A percentile compares a stretch with the other conserved stretches of the same genome.
Evolutionary conservation across 2,329 filamentous ascomycete genomes (phyloP).

Genomic region (Passalora sequoiae): DNA sequence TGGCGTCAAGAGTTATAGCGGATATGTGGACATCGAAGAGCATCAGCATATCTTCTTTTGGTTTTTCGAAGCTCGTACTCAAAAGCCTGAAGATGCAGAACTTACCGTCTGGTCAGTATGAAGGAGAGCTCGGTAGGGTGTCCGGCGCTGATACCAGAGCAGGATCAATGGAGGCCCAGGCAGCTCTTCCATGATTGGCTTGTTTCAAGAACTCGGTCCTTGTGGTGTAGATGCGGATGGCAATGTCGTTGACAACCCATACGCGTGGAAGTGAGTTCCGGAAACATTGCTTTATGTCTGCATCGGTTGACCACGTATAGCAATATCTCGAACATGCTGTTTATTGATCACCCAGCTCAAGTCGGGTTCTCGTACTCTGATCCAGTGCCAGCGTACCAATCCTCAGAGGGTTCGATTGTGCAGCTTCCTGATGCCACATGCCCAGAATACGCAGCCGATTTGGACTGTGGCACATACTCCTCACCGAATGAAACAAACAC

Average conservation of each 20-base stretch:
- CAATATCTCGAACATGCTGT: constrained; percentile 61
- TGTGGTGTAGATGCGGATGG: constrained; percentile 42
- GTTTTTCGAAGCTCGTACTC: constrained; percentile 56
- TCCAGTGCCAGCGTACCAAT: constrained; percentile 39
- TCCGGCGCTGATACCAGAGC: no score
- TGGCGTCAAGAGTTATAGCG: constrained; percentile 47
- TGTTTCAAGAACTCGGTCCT: constrained; percentile 48
- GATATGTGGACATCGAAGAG: constrained; percentile 31
- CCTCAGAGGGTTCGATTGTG: constrained; percentile 36
- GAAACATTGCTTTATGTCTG: not conserved
- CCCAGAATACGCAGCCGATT: constrained; percentile 18
- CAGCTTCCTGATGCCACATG: constrained; percentile 24
- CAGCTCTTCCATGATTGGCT: constrained; percentile 53
- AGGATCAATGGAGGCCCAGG: constrained; percentile 58
- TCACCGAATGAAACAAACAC: constrained; percentile 48
- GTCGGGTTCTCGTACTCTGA: constrained; percentile 55
- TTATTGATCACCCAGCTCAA: constrained; percentile 62
- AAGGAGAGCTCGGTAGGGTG: no score
- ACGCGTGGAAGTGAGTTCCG: constrained; percentile 51
- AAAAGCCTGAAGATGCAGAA: constrained; percentile 47
- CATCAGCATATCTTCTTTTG: constrained; percentile 56
- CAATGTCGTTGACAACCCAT: constrained; percentile 54
- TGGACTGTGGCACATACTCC: constrained; percentile 53
- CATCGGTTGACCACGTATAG: constrained; percentile 5
- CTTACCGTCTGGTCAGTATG: constrained; percentile 51